Percentiles rank a stretch among this genome's conserved stretches.
These are phyloP conservation scores for Lavandula angustifolia DNA, from an alignment of 257 asterid genomes.

Conservation along the genomic window DNA sequence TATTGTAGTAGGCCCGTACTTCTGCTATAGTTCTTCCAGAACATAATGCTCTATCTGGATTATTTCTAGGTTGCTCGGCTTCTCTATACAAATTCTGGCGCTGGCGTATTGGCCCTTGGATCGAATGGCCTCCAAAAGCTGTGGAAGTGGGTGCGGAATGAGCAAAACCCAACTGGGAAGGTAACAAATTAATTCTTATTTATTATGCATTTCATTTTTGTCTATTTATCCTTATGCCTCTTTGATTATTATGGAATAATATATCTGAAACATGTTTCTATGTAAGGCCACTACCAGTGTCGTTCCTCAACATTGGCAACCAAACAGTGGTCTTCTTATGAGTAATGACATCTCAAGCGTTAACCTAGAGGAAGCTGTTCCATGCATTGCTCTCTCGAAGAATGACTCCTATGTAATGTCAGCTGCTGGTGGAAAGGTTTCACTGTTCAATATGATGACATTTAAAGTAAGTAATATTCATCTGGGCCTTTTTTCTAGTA, in stretches of 20 bases:
- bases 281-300: conserved; percentile 69
- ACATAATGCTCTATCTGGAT: conserved; percentile 30
- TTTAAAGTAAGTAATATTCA: conserved; percentile 52
- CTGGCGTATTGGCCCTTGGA: conserved; percentile 84
- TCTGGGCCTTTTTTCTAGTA: background rate
- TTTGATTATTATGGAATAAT: conserved; percentile 12
- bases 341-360: conserved; percentile 66
- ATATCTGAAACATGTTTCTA: conserved; percentile 29
- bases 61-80: conserved; percentile 85
- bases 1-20: conserved; percentile 32
- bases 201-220: background rate
- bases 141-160: conserved; percentile 95
- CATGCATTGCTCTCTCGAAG: conserved; percentile 84
- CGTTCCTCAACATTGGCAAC: conserved; percentile 73
- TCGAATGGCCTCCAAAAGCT: conserved; percentile 86
- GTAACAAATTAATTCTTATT: conserved; percentile 33
- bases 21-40: conserved; percentile 16
- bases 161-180: conserved; percentile 87
- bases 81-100: conserved; percentile 89
- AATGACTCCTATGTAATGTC: conserved; percentile 85
- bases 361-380: conserved; percentile 81
- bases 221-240: background rate
- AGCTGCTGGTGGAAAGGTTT: conserved; percentile 83
- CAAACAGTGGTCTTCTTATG: conserved; percentile 78
- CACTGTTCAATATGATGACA: conserved; percentile 82